Evolutionary conservation across 805 yeast species (phyloP), one percentile per base, ranked within the genome.

Genomic region (Candida ponderosae): DNA sequence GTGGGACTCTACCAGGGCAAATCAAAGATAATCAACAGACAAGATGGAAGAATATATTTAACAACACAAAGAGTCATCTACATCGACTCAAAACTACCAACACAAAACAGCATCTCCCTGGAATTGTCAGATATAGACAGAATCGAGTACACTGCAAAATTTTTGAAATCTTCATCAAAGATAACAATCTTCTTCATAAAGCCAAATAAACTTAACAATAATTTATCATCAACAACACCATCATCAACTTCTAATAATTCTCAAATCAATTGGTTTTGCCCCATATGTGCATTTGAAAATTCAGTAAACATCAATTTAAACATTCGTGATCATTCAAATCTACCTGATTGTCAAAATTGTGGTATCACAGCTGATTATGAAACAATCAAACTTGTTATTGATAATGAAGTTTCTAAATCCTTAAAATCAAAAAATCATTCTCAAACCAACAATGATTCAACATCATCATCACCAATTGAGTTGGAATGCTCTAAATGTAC

Each of bases 1-100:
- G 71, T 85, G 1, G 96, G 96, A 0, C 56, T 89, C 4, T 89
- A 89, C 53, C 89, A 82, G 48, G 95, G 87, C 18, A 76, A 76
- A 40, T 63, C 64, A 41, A 85, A 84, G 60, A 70, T 85, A 18
- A 36, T 61, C 2, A 64, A 73, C 23, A 72, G 79, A 43, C 95
- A 85, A 53, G 60, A 70, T 40, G 97, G 97, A 1, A 65, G 95
- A 23, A 51, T 83, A 0, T 88, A 88, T 55, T 60, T 90, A 23
- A 89, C 97, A 0, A 74, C 78, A 29, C 69, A 70, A 38, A 60
- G 97, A 33, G 56, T 90, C 2, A 77, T 88, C 11, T 90, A 79
- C 54, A 73, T 89, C 11, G 89, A 82, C 47, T 72, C 74, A 38
- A 47, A 16, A 6, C 40, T 45, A 16, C 70, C 74, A 1, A 50